Percentiles rank a stretch among this genome's conserved stretches.
phyloP scores from a whole-genome alignment of 768 basidiomycete genomes.

The Russula olivacea region DNA sequence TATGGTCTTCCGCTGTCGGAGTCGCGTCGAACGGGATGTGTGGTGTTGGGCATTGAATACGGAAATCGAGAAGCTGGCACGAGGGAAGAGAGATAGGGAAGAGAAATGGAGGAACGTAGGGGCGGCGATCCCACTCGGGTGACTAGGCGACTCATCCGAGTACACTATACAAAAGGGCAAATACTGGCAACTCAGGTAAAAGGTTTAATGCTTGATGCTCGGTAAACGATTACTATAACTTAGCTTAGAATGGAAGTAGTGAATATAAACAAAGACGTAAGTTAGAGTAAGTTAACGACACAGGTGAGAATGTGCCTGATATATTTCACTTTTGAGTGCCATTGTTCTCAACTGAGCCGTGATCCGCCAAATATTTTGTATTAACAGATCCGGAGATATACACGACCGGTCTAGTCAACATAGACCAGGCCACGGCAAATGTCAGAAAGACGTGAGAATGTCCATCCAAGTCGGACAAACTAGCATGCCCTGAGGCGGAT shows the following conservation, averaged over 20 bases:
- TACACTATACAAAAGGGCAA: background rate
- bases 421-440: background rate
- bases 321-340: background rate
- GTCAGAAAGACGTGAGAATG: background rate
- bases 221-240: background rate
- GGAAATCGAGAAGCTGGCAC: conserved; percentile 78
- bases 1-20: conserved; percentile 66
- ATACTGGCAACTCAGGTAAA: background rate
- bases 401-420: background rate
- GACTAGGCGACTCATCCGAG: background rate
- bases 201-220: background rate
- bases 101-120: conserved; percentile 59
- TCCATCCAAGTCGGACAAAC: background rate
- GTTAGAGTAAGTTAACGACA: background rate
- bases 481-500: conserved; percentile 1
- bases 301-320: background rate
- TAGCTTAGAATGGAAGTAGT: background rate
- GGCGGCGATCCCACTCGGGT: conserved; percentile 33
- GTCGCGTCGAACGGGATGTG: conserved; percentile 81
- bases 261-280: background rate
- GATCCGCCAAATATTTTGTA: background rate
- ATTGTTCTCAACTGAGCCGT: background rate
- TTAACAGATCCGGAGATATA: conserved; percentile 1
- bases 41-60: conserved; percentile 94
- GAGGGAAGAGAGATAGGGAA: conserved; percentile 60